Evolutionary conservation across 169 alveolate species (phyloP), one percentile per base, ranked within the genome.

Genomic region (Eimeria praecox): DNA sequence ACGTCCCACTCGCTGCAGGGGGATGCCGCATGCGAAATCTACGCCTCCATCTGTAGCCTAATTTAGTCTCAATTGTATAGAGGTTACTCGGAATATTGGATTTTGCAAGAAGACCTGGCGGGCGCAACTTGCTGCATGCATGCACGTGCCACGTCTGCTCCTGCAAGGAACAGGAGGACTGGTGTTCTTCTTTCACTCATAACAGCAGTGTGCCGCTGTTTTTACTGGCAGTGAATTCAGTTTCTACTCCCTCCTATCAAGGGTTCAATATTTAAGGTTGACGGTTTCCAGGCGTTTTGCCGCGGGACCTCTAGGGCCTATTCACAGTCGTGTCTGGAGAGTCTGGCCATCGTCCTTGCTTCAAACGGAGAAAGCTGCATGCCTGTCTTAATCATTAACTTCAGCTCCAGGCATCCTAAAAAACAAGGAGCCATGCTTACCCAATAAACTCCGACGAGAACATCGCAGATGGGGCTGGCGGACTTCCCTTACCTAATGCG

Each of bases 401-500:
- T 69, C 27, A 33, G 80, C 16, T 69, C 46, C 24, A 69, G 3
- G n/a, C 80, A 33, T 69, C 80, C 44, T 6, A 69, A 12, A n/a
- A 33, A 14, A 69, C 44, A 1, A 42, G 22, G 80, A 3, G 27
- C 80, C 80, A 77, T 44, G 62, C 87, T 24, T 38, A 3, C 40
- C 18, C 18, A 24, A 4, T 77, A 62, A 77, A 20, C 40, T 40
- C 8, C 46, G 40, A 30, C 9, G 62, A 42, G 56, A 14, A 77
- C 59, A 42, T 20, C 20, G n/a, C 30, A 16, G 33, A 85, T 85
- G 92, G 92, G 92, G 56, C 78, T 40, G 20, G 92, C 38, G 40
- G 92, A 59, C 92, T 85, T 85, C 59, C 80, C 92, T 40, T 27
- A 44, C 44, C 78, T 59, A 30, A 27, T 85, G 80, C 92, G 38